Evolutionary conservation across 208 protist species (phyloP), one percentile per base, ranked within the genome.

Genomic region (Sergeia podlipaevii): DNA sequence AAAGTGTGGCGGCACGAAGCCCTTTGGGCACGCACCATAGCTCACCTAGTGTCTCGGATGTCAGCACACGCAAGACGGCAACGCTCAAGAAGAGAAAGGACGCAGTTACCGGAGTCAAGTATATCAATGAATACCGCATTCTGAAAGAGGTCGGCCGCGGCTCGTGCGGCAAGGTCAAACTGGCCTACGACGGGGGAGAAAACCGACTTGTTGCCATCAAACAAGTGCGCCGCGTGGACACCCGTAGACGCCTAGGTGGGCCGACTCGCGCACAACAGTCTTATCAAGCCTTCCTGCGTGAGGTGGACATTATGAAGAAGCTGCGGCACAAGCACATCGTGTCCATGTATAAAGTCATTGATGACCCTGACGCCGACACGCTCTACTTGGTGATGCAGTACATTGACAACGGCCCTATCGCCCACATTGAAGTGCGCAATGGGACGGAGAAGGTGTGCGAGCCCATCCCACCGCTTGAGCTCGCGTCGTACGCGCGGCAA

Each of bases 251-350:
- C 20, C 17, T 65, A 26, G 71, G 65, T 51, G 58, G 49, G 10
- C 57, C 49, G 20, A 71, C 58, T 1, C 10, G 18, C n/a, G 58
- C 65, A 26, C 65, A 72, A 34, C 46, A 54, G 56, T 13, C 63
- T 30, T 53, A 64, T 11, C 44, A 52, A 55, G 74, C 75, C 24
- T 60, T 93, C 34, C 49, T 82, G 57, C 76, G 77, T 11, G 96
- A 98, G 56, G 89, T 98, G 52, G 79, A 90, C 1, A 93, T 99
- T 43, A 91, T 98, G 88, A 98, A 98, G 71, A 95, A 96, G 43
- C 63, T 98, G 20, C 50, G 89, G 24, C 97, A 99, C 65, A 81
- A 79, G 18, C 98, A 98, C 72, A 90, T 99, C 45, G 94, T 98
- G 5, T 65, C 75, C 27, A 57, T 98, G 10, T 96, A 89, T 54